A percentile compares a stretch with the other conserved stretches of the same genome.
These are phyloP conservation scores for Moniliophthora roreri DNA, from an alignment of 1,284 basidiomycete species.

Conservation along the genomic window DNA sequence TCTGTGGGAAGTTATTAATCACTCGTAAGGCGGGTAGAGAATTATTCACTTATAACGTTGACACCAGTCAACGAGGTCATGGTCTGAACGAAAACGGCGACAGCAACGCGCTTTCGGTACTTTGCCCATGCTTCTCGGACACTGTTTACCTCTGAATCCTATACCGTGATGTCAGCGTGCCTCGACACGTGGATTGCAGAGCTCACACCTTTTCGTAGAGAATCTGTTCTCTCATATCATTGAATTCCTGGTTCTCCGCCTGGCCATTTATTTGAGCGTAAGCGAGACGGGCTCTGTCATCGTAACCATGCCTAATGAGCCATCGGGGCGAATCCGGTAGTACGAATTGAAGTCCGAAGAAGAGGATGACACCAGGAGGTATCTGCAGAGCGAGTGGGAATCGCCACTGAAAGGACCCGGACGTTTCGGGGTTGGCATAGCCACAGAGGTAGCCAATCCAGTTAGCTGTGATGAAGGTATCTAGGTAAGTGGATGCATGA, in stretches of 20 bases:
- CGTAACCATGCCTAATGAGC: slow-evolving; percentile 12
- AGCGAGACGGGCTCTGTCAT: slow-evolving; percentile 14
- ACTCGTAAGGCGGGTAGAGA: too few species aligned
- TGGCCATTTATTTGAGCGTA: too few species aligned
- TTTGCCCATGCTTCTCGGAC: slow-evolving; percentile 17
- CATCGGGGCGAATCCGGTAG: slow-evolving; percentile 18
- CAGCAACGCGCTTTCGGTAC: slow-evolving; percentile 16
- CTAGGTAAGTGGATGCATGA: not conserved
- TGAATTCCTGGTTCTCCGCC: slow-evolving; percentile 17
- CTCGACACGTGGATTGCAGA: too few species aligned
- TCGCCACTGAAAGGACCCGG: slow-evolving; percentile 19
- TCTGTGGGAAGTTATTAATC: too few species aligned
- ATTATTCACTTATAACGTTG: too few species aligned
- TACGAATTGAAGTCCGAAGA: slow-evolving; percentile 15
- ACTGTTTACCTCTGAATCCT: slow-evolving; percentile 13
- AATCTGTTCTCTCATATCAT: slow-evolving; percentile 19
- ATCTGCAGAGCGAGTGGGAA: slow-evolving; percentile 18
- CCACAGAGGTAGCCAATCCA: slow-evolving; percentile 20
- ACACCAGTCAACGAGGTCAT: slow-evolving; percentile 17
- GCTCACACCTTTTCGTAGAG: slow-evolving; percentile 15
- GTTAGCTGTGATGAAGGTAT: slow-evolving; percentile 13
- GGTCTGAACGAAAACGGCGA: slow-evolving; percentile 17
- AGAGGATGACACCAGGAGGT: slow-evolving; percentile 18
- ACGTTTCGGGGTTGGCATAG: slow-evolving; percentile 9
- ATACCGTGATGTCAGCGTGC: too few species aligned